Conservation (phyloP, 495 filamentous ascomycete species). For the Xylaria nigripes region DNA sequence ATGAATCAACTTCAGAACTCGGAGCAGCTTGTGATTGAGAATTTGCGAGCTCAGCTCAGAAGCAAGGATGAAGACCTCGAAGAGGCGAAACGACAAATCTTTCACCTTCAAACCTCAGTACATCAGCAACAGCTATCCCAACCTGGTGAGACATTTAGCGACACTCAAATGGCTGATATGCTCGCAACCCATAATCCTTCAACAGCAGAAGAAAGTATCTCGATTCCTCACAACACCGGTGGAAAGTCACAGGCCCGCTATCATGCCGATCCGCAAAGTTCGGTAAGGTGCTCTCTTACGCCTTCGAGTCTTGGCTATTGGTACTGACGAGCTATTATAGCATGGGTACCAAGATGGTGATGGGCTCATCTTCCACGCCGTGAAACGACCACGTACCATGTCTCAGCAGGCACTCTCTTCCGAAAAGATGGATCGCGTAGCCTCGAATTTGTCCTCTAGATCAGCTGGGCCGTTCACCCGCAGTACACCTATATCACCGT, state of each 20-base stretch:
- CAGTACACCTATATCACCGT: slow-evolving; percentile 19
- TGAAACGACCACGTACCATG: slow-evolving; percentile 28
- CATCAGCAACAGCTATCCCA: slow-evolving; percentile 28
- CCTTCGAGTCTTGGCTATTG: not conserved
- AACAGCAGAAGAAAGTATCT: slow-evolving; percentile 25
- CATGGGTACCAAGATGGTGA: slow-evolving; percentile 17
- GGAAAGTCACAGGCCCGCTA: slow-evolving; percentile 18
- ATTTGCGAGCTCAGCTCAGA: slow-evolving; percentile 21
- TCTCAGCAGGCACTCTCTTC: slow-evolving; percentile 23
- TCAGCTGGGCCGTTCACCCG: slow-evolving; percentile 25
- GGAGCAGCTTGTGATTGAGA: slow-evolving; percentile 22
- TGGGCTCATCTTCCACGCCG: slow-evolving; percentile 16
- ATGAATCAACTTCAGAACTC: slow-evolving; percentile 20
- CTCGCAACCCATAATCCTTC: slow-evolving; percentile 10
- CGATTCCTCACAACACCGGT: slow-evolving; percentile 27
- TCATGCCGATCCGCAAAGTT: slow-evolving; percentile 16
- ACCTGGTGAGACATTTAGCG: slow-evolving; percentile 16
- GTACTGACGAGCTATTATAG: slow-evolving; percentile 20
- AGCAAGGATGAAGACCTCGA: slow-evolving; percentile 23
- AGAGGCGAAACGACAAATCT: slow-evolving; percentile 23
- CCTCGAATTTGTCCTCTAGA: slow-evolving; percentile 24
- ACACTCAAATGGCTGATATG: slow-evolving; percentile 25
- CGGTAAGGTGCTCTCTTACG: slow-evolving; percentile 20
- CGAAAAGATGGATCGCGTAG: slow-evolving; percentile 24
- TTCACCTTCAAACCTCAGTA: slow-evolving; percentile 25